Evolutionary conservation across 208 protist species (phyloP), one percentile per base, ranked within the genome.

Genomic region (Wallacemonas sp.): DNA sequence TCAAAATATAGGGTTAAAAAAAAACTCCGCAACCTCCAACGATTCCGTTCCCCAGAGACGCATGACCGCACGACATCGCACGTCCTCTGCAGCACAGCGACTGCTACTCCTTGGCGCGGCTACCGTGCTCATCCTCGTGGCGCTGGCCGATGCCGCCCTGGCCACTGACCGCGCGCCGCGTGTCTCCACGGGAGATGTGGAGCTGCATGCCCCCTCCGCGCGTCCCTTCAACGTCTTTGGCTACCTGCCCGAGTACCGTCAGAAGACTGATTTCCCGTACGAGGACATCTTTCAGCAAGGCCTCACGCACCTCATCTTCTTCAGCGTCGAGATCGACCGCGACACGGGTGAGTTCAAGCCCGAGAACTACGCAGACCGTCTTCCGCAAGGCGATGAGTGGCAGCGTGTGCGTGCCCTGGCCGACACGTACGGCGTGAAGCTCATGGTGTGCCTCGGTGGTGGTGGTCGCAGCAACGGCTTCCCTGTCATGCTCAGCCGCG

Each of bases 301-400:
- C 31, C 70, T 91, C 23, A 93, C 81, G 2, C 87, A 93, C 57
- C 70, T 93, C 33, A 89, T 91, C 36, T 88, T 91, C 45, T 93
- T 91, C 67, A 87, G 82, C 46, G 50, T 86, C 1, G 84, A 89
- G 72, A 70, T 89, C 7, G 74, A 89, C 57, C 54, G 48, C 1
- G 49, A 18, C 23, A 72, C 76, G 14, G 48, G 32, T 14, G 26
- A 54, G 33, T 36, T 72, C 16, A 33, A 62, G 4, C 72, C 79
- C 16, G 28, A 32, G 25, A 52, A 75, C 42, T 77, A 75, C 11
- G 67, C 75, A 12, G 82, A 89, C 41, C 83, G 81, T 0, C 72
- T 93, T 4, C 87, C 84, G 0, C 32, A 55, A 2, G 61, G 16
- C 22, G 69, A 54, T 22, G 69, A 72, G 70, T 82, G 80, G 81